phyloP scores from a whole-genome alignment of 140 eudicot species.

The Flaveria floridana region DNA sequence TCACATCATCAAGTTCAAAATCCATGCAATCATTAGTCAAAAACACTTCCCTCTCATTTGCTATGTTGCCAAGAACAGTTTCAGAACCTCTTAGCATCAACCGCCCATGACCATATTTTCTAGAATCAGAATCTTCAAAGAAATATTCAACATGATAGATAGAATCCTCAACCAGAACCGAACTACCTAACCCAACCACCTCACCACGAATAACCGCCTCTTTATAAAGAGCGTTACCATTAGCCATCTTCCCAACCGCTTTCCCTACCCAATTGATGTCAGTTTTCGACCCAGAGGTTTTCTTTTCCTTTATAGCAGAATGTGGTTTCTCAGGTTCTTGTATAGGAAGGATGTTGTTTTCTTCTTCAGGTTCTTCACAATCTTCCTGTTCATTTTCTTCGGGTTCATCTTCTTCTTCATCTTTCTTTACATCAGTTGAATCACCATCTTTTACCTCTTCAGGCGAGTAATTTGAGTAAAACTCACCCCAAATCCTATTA shows the following conservation, averaged over 20 bases:
- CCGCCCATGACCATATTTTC: constrained; percentile 71
- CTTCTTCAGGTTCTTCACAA: constrained; percentile 49
- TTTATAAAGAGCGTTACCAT: constrained; percentile 51
- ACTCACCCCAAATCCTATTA: constrained; percentile 92
- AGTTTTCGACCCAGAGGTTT: constrained; percentile 32
- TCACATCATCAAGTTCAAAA: constrained; percentile 59
- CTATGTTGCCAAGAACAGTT: constrained; percentile 79
- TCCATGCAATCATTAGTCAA: constrained; percentile 73
- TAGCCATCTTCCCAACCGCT: constrained; percentile 42
- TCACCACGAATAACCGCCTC: constrained; percentile 56
- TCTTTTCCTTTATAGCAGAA: constrained; percentile 38
- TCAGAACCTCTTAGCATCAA: constrained; percentile 67
- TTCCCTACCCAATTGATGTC: constrained; percentile 71
- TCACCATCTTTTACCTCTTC: constrained; percentile 62
- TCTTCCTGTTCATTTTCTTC: constrained; percentile 75
- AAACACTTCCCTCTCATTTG: constrained; percentile 81
- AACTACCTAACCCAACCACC: constrained; percentile 54
- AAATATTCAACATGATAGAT: constrained; percentile 77
- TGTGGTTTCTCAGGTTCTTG: constrained; percentile 39
- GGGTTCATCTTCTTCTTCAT: constrained; percentile 58
- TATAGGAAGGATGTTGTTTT: constrained; percentile 19
- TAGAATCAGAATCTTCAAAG: constrained; percentile 61
- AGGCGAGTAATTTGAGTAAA: constrained; percentile 76
- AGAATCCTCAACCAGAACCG: constrained; percentile 60
- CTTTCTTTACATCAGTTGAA: constrained; percentile 45